Evolutionary conservation across 306 rosid genomes (phyloP), one percentile per base, ranked within the genome.

Genomic region (Datisca glomerata): DNA sequence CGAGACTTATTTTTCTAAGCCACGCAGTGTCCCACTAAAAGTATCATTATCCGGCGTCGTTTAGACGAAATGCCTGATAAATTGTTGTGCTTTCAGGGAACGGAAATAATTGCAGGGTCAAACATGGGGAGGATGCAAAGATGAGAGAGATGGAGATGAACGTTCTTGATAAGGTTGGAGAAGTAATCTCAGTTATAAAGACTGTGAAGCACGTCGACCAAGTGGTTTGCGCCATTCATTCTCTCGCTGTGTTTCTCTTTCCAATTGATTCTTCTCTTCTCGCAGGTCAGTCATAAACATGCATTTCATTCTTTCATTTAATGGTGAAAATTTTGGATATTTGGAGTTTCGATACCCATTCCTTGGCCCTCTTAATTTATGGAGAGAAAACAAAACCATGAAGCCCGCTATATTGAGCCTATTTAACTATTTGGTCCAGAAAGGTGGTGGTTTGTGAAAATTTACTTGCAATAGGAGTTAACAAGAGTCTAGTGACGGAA

Each of bases 161-260:
- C 24, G 69, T 77, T 0, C 43, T 75, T 9, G 66, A 32, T 16
- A 77, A 67, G 52, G 79, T 68, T 5, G 82, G 79, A 28, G 67
- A 80, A 67, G 91, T 72, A 15, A 80, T 89, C 21, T 71, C 81
- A 12, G 40, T 54, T 24, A 38, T 74, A 3, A 65, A 56, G 56
- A 68, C 34, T 17, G 86, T 93, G 24, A 80, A 80, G 45, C 73
- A 72, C 23, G 81, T 78, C 23, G 93, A 89, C 78, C 64, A 83
- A 60, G 86, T 89, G 44, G 59, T 89, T 43, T 65, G 60, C 42
- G 65, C 86, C 0, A 82, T 89, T 70, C 78, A 80, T 53, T 77
- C 93, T 38, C 47, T 89, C 47, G 91, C 81, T 17, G 2, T 65
- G 12, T 70, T 67, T 59, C 81, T 83, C 56, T 89, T 80, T 54